Base-by-base conservation (phyloP, 2,329 filamentous ascomycete genomes). In the Hysterium pulicare region DNA sequence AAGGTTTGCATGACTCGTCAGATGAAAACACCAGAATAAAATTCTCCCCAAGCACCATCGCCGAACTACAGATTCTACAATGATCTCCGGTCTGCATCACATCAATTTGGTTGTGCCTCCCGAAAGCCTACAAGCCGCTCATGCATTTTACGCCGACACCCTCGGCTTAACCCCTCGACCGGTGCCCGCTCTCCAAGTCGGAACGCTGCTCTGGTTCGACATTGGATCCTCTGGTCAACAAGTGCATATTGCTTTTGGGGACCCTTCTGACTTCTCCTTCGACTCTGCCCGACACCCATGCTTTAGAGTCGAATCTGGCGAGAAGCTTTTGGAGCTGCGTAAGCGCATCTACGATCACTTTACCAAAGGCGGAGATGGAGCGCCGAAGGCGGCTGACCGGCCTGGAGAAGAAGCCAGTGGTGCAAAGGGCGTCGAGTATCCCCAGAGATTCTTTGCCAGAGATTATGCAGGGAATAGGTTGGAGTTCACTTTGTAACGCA, bases 371-470 rank as follows among this genome's bases (percentile, higher is more conserved):
- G 75, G 74, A 0, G 59, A 66, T 2, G 71, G 71, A 0, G 77
- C 77, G 3, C 81, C 81, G 0, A 58, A 61, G 44, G 70, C 71
- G 44, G 78, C 74, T 3, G 81, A 84, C 65, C 57, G 68, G 57
- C 79, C 80, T 0, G 80, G 79, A 0, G 68, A 63, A 20, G 60
- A 64, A 42, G 63, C 69, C 50, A 54, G 20, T 75, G 73, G 78
- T 2, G 62, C 69, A 0, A 67, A 78, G 53, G 79, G 78, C 0
- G 72, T 74, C 1, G 81, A 83, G 57, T 83, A 81, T 52, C 80
- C 81, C 0, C 69, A 64, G 26, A 69, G 81, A 11, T 84, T 84
- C 59, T 84, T 84, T 58, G 79, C 78, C 1, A 71, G 68, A 42
- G 68, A 70, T 45, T 70, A 58, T 48, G 67, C 67, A 19, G 66